A percentile compares a stretch with the other conserved stretches of the same genome.
These are phyloP conservation scores for Xerocomus brunneocitrinus DNA, from an alignment of 768 basidiomycete species.

Conservation along the genomic window DNA sequence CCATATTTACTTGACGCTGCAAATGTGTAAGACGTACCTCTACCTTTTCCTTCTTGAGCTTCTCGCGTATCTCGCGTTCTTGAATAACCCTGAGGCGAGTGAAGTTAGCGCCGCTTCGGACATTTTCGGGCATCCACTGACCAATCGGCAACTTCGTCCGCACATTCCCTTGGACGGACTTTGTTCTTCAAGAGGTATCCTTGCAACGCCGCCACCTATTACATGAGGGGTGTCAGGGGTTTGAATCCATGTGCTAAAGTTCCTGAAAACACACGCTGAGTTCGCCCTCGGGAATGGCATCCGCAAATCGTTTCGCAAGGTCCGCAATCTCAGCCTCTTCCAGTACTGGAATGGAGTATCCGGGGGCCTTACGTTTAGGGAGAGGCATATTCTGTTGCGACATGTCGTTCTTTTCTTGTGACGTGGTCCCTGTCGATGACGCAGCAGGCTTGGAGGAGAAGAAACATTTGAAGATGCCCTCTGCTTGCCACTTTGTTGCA, in stretches of 20 bases:
- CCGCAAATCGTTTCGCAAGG: conserved; percentile 79
- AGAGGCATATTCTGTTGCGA: conserved; percentile 65
- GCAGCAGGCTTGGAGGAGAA: conserved; percentile 59
- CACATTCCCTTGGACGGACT: conserved; percentile 82
- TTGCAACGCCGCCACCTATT: conserved; percentile 75
- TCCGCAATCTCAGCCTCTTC: conserved; percentile 71
- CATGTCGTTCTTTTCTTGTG: conserved; percentile 36
- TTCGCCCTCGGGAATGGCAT: conserved; percentile 81
- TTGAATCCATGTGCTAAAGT: no score
- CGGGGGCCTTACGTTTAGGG: conserved; percentile 56
- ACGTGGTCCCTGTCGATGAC: conserved; percentile 8
- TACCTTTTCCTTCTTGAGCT: conserved; percentile 76
- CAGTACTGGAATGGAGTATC: conserved; percentile 62
- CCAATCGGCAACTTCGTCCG: conserved; percentile 78
- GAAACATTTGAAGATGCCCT: conserved; percentile 92
- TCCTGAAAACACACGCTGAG: conserved; percentile 58
- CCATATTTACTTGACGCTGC: neutral
- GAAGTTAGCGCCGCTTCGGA: conserved; percentile 3
- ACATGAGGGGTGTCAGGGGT: neutral
- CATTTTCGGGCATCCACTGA: conserved; percentile 21
- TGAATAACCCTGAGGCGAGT: conserved; percentile 46
- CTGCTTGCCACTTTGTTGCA: conserved; percentile 89
- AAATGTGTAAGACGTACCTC: conserved; percentile 35
- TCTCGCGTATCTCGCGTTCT: conserved; percentile 80
- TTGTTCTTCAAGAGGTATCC: conserved; percentile 88